Conservation (phyloP, 345 rosid species). For the Arabis alpina region DNA sequence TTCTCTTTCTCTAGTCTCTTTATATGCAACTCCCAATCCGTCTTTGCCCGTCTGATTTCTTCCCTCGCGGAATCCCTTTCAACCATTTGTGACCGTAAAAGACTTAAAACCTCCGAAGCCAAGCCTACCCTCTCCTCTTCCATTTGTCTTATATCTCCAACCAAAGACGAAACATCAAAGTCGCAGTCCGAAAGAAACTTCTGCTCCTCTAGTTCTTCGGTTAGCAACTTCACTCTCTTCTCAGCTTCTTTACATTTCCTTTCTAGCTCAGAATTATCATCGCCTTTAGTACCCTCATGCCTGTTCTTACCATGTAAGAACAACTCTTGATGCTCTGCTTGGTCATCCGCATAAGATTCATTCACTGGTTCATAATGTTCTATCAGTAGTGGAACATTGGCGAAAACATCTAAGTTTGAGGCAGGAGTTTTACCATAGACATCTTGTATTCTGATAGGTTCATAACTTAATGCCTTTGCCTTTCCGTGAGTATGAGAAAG, state of each 20-base stretch:
- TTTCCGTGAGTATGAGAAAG: conserved; percentile 65
- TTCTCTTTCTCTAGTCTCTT: conserved; percentile 78
- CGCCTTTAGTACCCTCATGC: conserved; percentile 44
- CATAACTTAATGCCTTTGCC: conserved; percentile 49
- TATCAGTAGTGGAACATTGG: conserved; percentile 44
- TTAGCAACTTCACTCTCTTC: conserved; percentile 68
- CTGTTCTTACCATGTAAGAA: conserved; percentile 45
- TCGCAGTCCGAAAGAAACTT: conserved; percentile 53
- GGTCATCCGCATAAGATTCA: conserved; percentile 41
- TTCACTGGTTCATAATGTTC: conserved; percentile 47
- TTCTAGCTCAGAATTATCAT: conserved; percentile 50
- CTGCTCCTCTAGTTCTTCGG: conserved; percentile 70
- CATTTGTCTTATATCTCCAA: conserved; percentile 61
- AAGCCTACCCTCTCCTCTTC: conserved; percentile 73
- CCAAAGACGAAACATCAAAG: conserved; percentile 60
- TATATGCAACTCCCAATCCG: conserved; percentile 56
- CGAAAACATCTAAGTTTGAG: conserved; percentile 50
- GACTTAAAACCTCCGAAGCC: conserved; percentile 74
- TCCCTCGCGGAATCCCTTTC: conserved; percentile 67
- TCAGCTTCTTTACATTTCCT: conserved; percentile 75
- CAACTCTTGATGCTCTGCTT: conserved; percentile 42
- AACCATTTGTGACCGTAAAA: conserved; percentile 61
- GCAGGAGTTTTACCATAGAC: conserved; percentile 53
- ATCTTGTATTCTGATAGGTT: conserved; percentile 73
- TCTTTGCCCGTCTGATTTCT: conserved; percentile 56